phyloP scores from a whole-genome alignment of 495 filamentous ascomycete species.

The Hypoxylon lienhwacheense region DNA sequence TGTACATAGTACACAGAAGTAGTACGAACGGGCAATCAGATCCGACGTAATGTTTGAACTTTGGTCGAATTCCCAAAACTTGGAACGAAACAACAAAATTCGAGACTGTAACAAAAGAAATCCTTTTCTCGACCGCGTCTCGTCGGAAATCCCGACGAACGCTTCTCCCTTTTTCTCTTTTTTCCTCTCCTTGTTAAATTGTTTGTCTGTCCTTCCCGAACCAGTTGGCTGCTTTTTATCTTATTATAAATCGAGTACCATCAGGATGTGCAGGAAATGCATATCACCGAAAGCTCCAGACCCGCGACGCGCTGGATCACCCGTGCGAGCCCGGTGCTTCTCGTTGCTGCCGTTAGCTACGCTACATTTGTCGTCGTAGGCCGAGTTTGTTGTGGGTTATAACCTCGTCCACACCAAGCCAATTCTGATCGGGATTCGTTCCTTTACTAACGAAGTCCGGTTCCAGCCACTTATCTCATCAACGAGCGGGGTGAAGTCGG shows the following conservation, averaged over 20 bases:
- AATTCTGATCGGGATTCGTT: not conserved
- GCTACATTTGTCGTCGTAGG: conserved; percentile 47
- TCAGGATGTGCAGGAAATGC: conserved; percentile 39
- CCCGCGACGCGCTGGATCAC: conserved; percentile 50
- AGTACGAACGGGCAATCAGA: conserved; percentile 3
- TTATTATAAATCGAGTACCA: not conserved
- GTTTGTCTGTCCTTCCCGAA: not conserved
- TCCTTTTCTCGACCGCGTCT: conserved; percentile 15
- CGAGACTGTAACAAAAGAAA: conserved; percentile 8
- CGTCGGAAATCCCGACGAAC: conserved; percentile 21
- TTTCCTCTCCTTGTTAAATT: too few species aligned
- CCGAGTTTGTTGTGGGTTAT: conserved; percentile 46
- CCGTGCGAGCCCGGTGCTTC: conserved; percentile 45
- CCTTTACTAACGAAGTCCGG: conserved; percentile 6
- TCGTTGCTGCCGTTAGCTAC: conserved; percentile 44
- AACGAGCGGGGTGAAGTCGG: conserved; percentile 52
- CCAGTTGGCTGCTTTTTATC: not conserved
- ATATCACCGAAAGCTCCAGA: conserved; percentile 38
- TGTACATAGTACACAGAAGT: not conserved
- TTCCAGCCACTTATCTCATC: conserved; percentile 66
- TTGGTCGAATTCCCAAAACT: too few species aligned
- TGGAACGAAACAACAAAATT: conserved; percentile 6
- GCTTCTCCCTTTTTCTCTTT: conserved; percentile 12
- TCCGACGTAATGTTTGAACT: conserved; percentile 23
- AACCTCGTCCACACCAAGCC: not conserved